Evolutionary conservation across 139 green algal genomes (phyloP), one percentile per base, ranked within the genome.

Genomic region (Spirogloea muscicola): DNA sequence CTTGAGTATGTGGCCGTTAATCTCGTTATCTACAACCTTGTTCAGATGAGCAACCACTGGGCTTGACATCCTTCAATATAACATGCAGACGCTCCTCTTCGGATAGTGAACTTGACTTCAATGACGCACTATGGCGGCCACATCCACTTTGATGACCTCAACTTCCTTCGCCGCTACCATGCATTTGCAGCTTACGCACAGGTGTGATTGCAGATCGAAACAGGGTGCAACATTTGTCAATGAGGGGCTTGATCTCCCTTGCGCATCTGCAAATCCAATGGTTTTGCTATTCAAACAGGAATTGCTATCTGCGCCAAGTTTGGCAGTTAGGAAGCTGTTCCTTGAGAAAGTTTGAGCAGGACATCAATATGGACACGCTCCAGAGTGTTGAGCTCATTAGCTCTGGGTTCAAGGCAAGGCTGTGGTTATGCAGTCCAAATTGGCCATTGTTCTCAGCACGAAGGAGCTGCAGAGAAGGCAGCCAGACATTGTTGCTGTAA

Each of bases 71-170:
- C n/a, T n/a, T n/a, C n/a, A n/a, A n/a, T n/a, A n/a, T n/a, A n/a
- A n/a, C n/a, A n/a, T n/a, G n/a, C n/a, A n/a, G n/a, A n/a, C n/a
- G n/a, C n/a, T n/a, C n/a, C n/a, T n/a, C 18, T 76, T 7, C 68
- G 68, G 3, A 31, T 76, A 21, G 58, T 76, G 31, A 76, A 76
- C 42, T 16, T 76, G 68, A 76, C 55, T 7, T 75, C 55, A n/a
- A 58, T 72, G 33, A 75, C 55, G 3, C 68, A 76, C 29, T 18
- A 75, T 75, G 68, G 57, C 25, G 68, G 68, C 6, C 55, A 58
- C 31, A 67, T 76, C 4, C 6, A 37, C 3, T 76, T 74, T 49
- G 55, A 69, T 9, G 68, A 76, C 43, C 3, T 76, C 4, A 75
- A 76, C 36, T 76, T 76, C 31, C 3, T 40, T n/a, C 33, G 10